These are phyloP conservation scores for Acacia pycnantha DNA, from an alignment of 331 rosid species.

Conservation along the genomic window DNA sequence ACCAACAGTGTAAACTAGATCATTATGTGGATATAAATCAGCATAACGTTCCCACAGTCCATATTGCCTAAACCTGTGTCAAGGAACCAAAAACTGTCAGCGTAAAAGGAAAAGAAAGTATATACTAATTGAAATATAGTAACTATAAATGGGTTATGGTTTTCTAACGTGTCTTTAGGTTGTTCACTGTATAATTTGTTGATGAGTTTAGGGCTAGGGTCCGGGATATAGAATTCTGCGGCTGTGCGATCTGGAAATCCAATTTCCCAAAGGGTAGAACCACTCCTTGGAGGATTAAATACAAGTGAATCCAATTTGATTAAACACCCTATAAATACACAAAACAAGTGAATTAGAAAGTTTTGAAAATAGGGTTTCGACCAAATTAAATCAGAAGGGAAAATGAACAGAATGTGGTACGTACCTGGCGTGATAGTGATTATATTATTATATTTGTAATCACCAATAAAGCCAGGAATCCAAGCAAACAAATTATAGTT, in stretches of 20 bases:
- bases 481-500: slow-evolving; percentile 74
- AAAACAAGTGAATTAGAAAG: slow-evolving; percentile 8
- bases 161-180: slow-evolving; percentile 27
- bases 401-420: not conserved
- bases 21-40: slow-evolving; percentile 47
- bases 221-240: slow-evolving; percentile 68
- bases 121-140: not conserved
- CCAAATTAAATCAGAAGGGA: not conserved
- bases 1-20: slow-evolving; percentile 59
- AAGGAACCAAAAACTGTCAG: not conserved
- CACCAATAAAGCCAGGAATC: slow-evolving; percentile 81
- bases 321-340: slow-evolving; percentile 39
- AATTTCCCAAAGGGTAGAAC: slow-evolving; percentile 91
- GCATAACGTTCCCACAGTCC: slow-evolving; percentile 77
- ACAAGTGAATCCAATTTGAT: slow-evolving; percentile 33
- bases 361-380: not conserved
- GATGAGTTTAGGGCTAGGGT: slow-evolving; percentile 62
- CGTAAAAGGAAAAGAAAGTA: not conserved
- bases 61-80: slow-evolving; percentile 67
- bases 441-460: slow-evolving; percentile 50
- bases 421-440: slow-evolving; percentile 54
- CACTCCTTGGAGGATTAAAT: slow-evolving; percentile 68
- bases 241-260: slow-evolving; percentile 83
- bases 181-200: slow-evolving; percentile 44
- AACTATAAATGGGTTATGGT: not conserved